Base-by-base conservation (phyloP, 163 green algal species). In the Scenedesmus sp. region DNA sequence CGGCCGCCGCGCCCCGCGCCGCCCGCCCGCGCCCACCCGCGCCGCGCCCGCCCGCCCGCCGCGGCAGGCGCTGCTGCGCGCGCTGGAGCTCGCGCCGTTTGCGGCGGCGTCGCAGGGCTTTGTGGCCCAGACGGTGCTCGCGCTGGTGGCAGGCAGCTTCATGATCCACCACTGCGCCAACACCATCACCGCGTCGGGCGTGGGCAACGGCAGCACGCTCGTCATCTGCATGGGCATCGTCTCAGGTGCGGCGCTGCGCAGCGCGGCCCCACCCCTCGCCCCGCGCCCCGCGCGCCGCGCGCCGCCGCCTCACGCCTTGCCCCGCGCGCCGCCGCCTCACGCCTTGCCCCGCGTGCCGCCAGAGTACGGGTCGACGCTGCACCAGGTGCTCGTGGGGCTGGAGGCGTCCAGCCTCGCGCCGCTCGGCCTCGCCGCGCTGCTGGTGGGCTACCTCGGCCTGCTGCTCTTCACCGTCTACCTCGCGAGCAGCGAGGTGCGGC, bases 221-320 rank as follows among this genome's bases (percentile, higher is more conserved):
- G 87, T 91, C 9, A 91, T 91, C 65, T 91, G 87, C 71, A 75
- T 80, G 34, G 58, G 65, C 65, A 88, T 91, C 63, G 81, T 89
- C n/a, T 75, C 77, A 31, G 83, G 83, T 88, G 51, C 0, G 71
- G 45, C 22, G 28, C 10, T 24, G n/a, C n/a, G n/a, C n/a, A n/a
- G n/a, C n/a, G n/a, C n/a, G n/a, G n/a, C n/a, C n/a, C n/a, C n/a
- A n/a, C n/a, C n/a, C n/a, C n/a, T n/a, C n/a, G n/a, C n/a, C n/a
- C n/a, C n/a, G 54, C 11, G 60, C 60, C n/a, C n/a, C n/a, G n/a
- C n/a, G n/a, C n/a, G n/a, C n/a, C n/a, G n/a, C n/a, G n/a, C n/a
- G n/a, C n/a, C n/a, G n/a, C n/a, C n/a, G n/a, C n/a, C n/a, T n/a
- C n/a, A n/a, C n/a, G n/a, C n/a, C n/a, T n/a, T n/a, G n/a, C n/a